These are phyloP conservation scores for Flaveria ramosissima DNA, from an alignment of 129 eudicot species.

Conservation along the genomic window DNA sequence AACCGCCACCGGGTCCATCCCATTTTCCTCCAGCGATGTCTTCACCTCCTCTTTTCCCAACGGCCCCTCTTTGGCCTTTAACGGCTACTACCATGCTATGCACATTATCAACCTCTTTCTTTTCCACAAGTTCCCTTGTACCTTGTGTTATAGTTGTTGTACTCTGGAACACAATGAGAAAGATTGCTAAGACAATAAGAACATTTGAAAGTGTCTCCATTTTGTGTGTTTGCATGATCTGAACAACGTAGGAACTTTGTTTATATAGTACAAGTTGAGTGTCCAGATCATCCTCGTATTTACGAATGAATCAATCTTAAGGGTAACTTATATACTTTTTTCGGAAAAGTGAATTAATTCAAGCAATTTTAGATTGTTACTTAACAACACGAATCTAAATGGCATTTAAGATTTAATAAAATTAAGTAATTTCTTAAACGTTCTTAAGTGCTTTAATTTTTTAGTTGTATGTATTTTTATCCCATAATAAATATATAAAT, in stretches of 20 bases:
- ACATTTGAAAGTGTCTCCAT: conserved; percentile 24
- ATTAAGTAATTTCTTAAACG: neutral
- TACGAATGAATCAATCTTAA: conserved; percentile 4
- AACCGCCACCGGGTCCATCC: neutral
- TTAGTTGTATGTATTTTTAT: neutral
- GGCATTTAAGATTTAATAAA: no score
- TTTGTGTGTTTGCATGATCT: conserved; percentile 30
- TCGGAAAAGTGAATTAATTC: neutral
- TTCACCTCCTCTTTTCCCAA: conserved; percentile 1
- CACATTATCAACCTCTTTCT: neutral
- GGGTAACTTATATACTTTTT: conserved; percentile 23
- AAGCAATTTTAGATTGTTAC: neutral
- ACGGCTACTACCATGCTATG: neutral
- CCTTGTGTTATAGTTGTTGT: conserved; percentile 1
- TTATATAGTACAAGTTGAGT: conserved; percentile 28
- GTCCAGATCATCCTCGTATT: neutral
- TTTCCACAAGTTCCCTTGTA: conserved; percentile 10
- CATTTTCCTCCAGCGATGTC: neutral
- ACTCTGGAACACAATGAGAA: conserved; percentile 11
- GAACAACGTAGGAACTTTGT: conserved; percentile 18
- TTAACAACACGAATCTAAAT: conserved; percentile 18
- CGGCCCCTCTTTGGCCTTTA: neutral
- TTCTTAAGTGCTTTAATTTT: neutral
- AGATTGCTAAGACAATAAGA: conserved; percentile 30
- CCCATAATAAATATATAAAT: neutral